Evolutionary conservation across 805 yeast genomes (phyloP), one percentile per base, ranked within the genome.

Genomic region (Monosporozyma yasuniensis): DNA sequence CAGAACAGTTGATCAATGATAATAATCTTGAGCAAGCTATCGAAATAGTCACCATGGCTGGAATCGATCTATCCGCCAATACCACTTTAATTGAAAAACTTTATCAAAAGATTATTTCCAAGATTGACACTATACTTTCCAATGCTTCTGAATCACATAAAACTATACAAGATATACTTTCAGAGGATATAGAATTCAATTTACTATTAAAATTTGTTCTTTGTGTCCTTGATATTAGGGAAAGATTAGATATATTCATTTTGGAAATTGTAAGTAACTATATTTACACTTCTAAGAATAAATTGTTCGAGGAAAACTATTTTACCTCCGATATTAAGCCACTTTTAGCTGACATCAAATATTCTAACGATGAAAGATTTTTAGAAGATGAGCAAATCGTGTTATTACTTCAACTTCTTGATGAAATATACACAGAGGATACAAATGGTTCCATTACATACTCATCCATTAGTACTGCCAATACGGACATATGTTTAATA

Each of bases 331-430:
- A 47, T 35, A 47, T 50, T 4, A 21, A 23, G 2, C 39, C 42
- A 23, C 47, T 58, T 11, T 28, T 49, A n/a, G n/a, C n/a, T n/a
- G n/a, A n/a, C n/a, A 34, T 16, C 30, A n/a, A 47, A 46, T 8
- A 16, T 41, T 19, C 18, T 3, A 16, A 30, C 9, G 47, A 45
- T 6, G 52, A 42, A 1, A 42, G 23, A 4, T 16, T 16, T 14
- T 28, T 42, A 19, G 52, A 37, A 6, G 55, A 45, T 8, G 27
- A 22, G 4, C 53, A 48, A 32, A 44, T 56, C 9, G 38, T 50
- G 6, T 47, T 55, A 21, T 32, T 72, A 2, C 58, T 78, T n/a
- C 49, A 60, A 12, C 68, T 75, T 41, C 57, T 75, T 23, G 78
- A 76, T 44, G 49, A 54, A 32, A 55, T 70, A 9, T 72, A 67